Evolutionary conservation across 2,329 filamentous ascomycete genomes (phyloP).

Genomic region (Fusarium domesticum): DNA sequence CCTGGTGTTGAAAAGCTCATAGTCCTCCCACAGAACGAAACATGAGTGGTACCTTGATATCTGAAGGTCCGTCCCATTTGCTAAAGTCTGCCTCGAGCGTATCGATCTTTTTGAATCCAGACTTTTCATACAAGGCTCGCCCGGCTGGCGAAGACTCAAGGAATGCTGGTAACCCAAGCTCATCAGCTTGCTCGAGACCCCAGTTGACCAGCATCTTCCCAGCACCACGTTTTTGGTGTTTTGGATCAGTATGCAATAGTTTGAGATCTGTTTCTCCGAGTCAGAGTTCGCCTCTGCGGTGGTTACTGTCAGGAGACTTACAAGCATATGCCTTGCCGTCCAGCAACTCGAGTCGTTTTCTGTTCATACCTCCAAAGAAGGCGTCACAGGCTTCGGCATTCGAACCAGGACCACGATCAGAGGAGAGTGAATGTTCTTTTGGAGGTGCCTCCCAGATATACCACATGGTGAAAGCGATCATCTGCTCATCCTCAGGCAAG

Average conservation of each 20-base stretch:
- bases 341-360: constrained; percentile 31
- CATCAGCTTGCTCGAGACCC: constrained; percentile 37
- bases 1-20: neutral
- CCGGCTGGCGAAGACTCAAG: constrained; percentile 37
- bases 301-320: constrained; percentile 22
- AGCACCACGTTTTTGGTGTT: constrained; percentile 37
- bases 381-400: constrained; percentile 35
- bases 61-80: constrained; percentile 29
- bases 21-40: constrained; percentile 15
- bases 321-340: constrained; percentile 35
- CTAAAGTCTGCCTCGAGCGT: constrained; percentile 27
- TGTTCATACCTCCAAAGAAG: constrained; percentile 33
- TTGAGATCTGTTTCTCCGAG: constrained; percentile 32
- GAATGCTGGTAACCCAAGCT: constrained; percentile 35
- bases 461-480: constrained; percentile 38
- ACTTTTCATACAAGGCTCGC: constrained; percentile 34
- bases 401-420: constrained; percentile 28
- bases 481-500: constrained; percentile 28
- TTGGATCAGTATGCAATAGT: constrained; percentile 38
- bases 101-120: constrained; percentile 35
- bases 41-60: constrained; percentile 24
- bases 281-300: neutral
- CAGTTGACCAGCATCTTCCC: constrained; percentile 35
- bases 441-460: constrained; percentile 30
- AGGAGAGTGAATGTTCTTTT: constrained; percentile 24